phyloP scores from a whole-genome alignment of 371 early-diverging fungal species.

The Conidiobolus incongruus region DNA sequence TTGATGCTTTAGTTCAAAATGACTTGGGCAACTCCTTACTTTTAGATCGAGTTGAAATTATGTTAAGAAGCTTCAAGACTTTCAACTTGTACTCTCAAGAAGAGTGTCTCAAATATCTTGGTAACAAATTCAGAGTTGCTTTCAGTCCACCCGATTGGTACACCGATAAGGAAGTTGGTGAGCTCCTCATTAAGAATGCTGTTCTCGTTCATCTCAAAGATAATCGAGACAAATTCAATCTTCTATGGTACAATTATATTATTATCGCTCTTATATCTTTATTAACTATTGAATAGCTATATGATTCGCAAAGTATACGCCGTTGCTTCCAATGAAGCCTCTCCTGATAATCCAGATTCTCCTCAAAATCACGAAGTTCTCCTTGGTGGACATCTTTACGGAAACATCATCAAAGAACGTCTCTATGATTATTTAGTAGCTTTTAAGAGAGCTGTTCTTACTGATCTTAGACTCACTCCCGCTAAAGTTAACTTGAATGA shows the following conservation, averaged over 20 bases:
- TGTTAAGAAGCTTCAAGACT: conserved; percentile 58
- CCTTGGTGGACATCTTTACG: conserved; percentile 78
- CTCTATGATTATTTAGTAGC: conserved; percentile 52
- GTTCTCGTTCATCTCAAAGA: conserved; percentile 74
- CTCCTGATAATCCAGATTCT: conserved; percentile 92
- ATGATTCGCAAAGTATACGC: conserved; percentile 93
- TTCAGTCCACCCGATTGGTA: conserved; percentile 56
- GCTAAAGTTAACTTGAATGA: conserved; percentile 56
- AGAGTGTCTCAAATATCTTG: conserved; percentile 71
- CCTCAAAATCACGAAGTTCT: conserved; percentile 92
- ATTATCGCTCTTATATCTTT: background rate
- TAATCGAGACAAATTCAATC: conserved; percentile 80
- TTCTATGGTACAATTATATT: conserved; percentile 21
- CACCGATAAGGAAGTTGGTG: conserved; percentile 61
- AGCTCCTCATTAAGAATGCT: conserved; percentile 49
- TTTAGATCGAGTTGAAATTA: conserved; percentile 78
- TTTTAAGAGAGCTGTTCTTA: conserved; percentile 34
- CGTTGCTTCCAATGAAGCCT: conserved; percentile 75
- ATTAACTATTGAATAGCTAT: conserved; percentile 18
- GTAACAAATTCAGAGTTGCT: conserved; percentile 74
- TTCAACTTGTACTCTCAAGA: conserved; percentile 45
- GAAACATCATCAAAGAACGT: conserved; percentile 82
- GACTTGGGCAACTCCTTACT: conserved; percentile 74
- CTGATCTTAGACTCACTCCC: conserved; percentile 33
- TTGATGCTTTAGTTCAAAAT: conserved; percentile 64